Evolutionary conservation across 148 eudicot genomes (phyloP), one percentile per base, ranked within the genome.

Genomic region (Amaranthus palmeri): DNA sequence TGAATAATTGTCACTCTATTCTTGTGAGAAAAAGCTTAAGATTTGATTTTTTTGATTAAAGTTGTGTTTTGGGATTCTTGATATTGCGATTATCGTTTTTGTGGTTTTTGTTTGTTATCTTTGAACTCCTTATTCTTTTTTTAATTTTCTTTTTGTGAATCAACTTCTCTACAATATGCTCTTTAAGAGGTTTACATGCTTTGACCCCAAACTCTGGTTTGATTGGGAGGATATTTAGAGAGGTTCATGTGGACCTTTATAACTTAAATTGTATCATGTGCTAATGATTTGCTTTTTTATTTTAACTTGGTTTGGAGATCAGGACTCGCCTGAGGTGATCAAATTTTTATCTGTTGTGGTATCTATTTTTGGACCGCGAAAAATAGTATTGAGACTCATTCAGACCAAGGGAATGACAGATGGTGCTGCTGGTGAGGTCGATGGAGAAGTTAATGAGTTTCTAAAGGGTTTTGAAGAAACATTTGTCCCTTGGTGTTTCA

Each of bases 401-500:
- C 54, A 64, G 17, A 71, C 8, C 66, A 82, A 72, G 68, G 70
- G 49, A 36, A 48, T 64, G 77, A 54, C 71, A 68, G 72, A 69
- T 52, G 78, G 70, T 74, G 64, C 55, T 73, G 12, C 65, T 52
- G 76, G 53, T 61, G 74, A 68, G 53, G 72, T 42, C n/a, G 74
- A 76, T 72, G 53, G 59, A 63, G 83, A 83, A 74, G 65, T 73
- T 50, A 79, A 73, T 52, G 77, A 83, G 72, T 93, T 91, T 82
- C 69, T 95, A 81, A 78, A 77, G 63, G 78, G 81, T 55, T 95
- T 88, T 82, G 79, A 83, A 65, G 85, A 84, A 77, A 81, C 74
- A 15, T 86, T 95, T 82, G 77, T 95, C 53, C 79, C 91, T 54
- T 91, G 91, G 97, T 95, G 97, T 80, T 81, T 91, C 58, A 81